Evolutionary conservation across 768 basidiomycete species (phyloP), one percentile per base, ranked within the genome.

Genomic region (Tremella fuciformis): DNA sequence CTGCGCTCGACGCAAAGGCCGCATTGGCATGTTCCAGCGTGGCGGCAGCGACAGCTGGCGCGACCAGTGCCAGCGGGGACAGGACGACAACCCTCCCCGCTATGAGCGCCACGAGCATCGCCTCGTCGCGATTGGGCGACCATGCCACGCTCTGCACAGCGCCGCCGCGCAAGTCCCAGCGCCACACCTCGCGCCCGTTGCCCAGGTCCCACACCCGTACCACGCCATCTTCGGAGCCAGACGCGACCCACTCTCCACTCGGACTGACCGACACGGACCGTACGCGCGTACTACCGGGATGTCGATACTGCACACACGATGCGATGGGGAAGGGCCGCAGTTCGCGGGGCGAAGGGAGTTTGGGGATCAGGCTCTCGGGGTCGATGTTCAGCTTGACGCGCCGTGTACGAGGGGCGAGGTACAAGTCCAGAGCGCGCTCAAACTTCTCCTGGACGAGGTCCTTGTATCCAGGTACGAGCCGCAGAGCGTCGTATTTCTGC

Each of bases 321-420:
- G 92, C 89, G 57, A 84, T 88, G 6, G 96, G 96, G 87, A 97
- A 99, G 1, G 96, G 96, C 55, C 86, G 86, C 51, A 99, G 80
- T 71, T 89, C 93, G 69, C 80, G 87, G 9, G 94, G 92, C 66
- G 88, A 89, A 1, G 96, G 96, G 8, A 99, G 81, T 78, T 96
- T 93, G 19, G 96, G 96, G 37, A 99, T 86, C 26, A 99, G 81
- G 48, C 87, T 88, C 64, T 86, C 84, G 0, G 94, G 92, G 70
- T 98, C 90, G 52, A 96, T 89, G 69, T 91, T 91, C 29, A 98
- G 84, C 75, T 89, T 91, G 40, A 79, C 78, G 46, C 70, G 70
- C 53, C 82, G 84, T 62, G 96, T 85, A 47, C 96, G 84, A 37
- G 96, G 94, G 2, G 96, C 96, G 46, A 99, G 85, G 74, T 99